Conservation (phyloP, 805 yeast genomes). For the Candida peoriensis region DNA sequence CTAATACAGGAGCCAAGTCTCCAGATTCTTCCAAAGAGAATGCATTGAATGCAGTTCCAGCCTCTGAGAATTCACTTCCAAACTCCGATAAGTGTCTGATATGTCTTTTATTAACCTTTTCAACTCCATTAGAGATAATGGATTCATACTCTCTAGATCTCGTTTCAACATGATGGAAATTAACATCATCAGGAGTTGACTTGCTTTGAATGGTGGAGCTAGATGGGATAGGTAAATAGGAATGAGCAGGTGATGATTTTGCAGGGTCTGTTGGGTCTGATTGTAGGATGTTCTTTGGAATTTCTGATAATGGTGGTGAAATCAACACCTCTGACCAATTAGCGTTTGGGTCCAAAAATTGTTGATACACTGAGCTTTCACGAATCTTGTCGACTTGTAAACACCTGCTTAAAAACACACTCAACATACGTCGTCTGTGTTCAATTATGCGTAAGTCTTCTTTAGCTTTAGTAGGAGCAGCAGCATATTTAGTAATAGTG, state of each 20-base stretch:
- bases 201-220: conserved; percentile 23
- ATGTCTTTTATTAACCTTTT: conserved; percentile 51
- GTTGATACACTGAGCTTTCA: conserved; percentile 59
- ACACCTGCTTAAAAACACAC: conserved; percentile 80
- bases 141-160: conserved; percentile 41
- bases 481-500: conserved; percentile 41
- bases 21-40: conserved; percentile 44
- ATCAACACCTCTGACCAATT: conserved; percentile 77
- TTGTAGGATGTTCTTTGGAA: conserved; percentile 49
- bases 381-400: conserved; percentile 50
- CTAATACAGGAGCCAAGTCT: conserved; percentile 49
- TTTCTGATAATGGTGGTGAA: conserved; percentile 46
- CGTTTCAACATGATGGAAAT: conserved; percentile 37
- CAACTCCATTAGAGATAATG: conserved; percentile 43
- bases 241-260: conserved; percentile 51
- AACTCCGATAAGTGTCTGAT: conserved; percentile 46
- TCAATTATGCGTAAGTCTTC: conserved; percentile 46
- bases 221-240: conserved; percentile 58
- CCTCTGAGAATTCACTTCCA: conserved; percentile 60
- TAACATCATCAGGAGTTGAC: conserved; percentile 31
- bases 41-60: conserved; percentile 63
- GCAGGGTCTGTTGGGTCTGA: conserved; percentile 61
- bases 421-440: conserved; percentile 71
- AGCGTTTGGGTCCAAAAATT: conserved; percentile 86
- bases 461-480: conserved; percentile 38